Evolutionary conservation across 148 eudicot species (phyloP).

Genomic region (Arbutus unedo): DNA sequence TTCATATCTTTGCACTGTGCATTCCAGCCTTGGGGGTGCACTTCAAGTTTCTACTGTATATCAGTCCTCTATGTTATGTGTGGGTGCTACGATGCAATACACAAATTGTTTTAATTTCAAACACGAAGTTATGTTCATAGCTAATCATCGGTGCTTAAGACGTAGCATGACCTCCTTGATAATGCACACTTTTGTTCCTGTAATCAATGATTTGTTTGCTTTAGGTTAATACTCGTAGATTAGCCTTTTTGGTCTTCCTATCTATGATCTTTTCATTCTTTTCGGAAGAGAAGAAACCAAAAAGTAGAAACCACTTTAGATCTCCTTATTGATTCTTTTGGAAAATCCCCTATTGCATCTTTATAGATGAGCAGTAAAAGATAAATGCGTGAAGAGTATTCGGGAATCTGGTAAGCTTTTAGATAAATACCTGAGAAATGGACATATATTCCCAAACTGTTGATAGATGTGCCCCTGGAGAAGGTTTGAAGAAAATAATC

Average conservation of each 20-base stretch:
- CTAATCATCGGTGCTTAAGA: not conserved
- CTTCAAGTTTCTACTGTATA: not conserved
- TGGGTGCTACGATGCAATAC: not conserved
- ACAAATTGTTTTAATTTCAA: not conserved
- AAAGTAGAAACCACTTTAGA: not conserved
- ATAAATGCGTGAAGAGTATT: not conserved
- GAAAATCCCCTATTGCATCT: not conserved
- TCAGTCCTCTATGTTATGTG: not conserved
- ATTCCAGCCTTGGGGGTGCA: not conserved
- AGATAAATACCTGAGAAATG: not conserved
- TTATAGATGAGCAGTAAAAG: not conserved
- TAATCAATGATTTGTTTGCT: not conserved
- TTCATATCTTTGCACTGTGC: not conserved
- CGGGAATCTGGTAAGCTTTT: not conserved
- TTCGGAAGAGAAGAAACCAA: not conserved
- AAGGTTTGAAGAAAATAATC: not conserved
- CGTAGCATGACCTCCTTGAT: not conserved
- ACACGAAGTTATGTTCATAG: not conserved
- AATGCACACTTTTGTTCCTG: not conserved
- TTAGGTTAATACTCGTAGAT: not conserved
- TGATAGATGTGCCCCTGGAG: not conserved
- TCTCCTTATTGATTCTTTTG: not conserved
- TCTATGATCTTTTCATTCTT: not conserved
- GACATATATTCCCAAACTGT: not conserved
- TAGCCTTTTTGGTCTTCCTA: not conserved